These are phyloP conservation scores for Paracamarosporium sp. DNA, from an alignment of 2,329 filamentous ascomycete genomes.

Conservation along the genomic window DNA sequence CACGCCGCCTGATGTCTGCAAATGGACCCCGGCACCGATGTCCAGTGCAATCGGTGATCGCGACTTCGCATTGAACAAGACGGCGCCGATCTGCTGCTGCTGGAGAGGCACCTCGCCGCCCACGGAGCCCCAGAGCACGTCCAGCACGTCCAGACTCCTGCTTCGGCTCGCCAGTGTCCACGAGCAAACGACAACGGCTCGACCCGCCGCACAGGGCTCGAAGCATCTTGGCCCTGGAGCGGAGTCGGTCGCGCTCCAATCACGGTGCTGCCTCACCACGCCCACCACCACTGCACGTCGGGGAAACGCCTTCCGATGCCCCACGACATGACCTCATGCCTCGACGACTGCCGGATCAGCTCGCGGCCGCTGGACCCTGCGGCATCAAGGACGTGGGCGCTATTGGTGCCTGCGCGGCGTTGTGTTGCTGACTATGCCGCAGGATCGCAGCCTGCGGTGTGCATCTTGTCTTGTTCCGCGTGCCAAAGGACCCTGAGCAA, in stretches of 20 bases:
- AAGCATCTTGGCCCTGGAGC: background rate
- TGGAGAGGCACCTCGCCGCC: too few species aligned
- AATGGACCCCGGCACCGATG: background rate
- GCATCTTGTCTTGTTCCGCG: conserved; percentile 23
- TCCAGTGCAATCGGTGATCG: background rate
- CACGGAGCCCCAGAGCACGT: too few species aligned
- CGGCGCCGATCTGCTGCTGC: background rate
- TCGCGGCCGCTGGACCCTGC: conserved; percentile 11
- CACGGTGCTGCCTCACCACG: background rate
- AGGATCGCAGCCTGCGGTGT: conserved; percentile 23
- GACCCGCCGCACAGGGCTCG: conserved; percentile 5
- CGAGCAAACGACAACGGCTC: background rate
- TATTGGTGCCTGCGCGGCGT: background rate
- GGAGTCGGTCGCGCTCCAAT: background rate
- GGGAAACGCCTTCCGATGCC: background rate
- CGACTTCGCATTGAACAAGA: background rate
- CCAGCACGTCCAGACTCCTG: background rate
- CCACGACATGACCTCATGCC: conserved; percentile 5
- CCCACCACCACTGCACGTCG: background rate
- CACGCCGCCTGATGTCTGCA: background rate
- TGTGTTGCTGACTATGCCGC: background rate
- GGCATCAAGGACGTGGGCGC: background rate
- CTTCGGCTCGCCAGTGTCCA: background rate
- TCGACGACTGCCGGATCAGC: background rate
- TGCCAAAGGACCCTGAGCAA: conserved; percentile 3